A percentile compares a stretch with the other conserved stretches of the same genome.
phyloP scores from a whole-genome alignment of 176 grass and related monocot species.

The Carex cristatella region DNA sequence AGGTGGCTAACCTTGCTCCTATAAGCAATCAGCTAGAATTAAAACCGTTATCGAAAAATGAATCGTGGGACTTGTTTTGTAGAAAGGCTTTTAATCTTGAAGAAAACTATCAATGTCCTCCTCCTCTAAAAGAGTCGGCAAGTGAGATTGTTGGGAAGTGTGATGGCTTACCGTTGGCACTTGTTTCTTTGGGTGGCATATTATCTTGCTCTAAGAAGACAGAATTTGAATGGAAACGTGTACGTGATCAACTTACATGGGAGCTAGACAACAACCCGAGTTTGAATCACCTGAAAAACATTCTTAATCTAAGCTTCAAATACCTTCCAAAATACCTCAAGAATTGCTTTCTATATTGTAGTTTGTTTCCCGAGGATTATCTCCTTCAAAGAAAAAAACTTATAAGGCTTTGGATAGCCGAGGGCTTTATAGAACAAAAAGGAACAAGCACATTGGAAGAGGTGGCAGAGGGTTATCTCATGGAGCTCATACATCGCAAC shows the following conservation, averaged over 20 bases:
- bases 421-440: not conserved
- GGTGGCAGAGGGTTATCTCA: slow-evolving; percentile 24
- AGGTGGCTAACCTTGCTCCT: slow-evolving; percentile 18
- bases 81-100: slow-evolving; percentile 4
- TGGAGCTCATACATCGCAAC: slow-evolving; percentile 13
- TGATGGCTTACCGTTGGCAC: slow-evolving; percentile 18
- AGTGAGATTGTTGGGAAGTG: slow-evolving; percentile 29
- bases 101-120: not conserved
- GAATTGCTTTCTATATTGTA: slow-evolving; percentile 44
- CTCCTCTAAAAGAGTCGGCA: not conserved
- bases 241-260: slow-evolving; percentile 24
- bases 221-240: slow-evolving; percentile 10
- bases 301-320: slow-evolving; percentile 16
- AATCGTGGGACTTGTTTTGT: slow-evolving; percentile 17
- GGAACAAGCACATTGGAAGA: slow-evolving; percentile 15
- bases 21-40: slow-evolving; percentile 1
- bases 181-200: slow-evolving; percentile 15
- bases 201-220: slow-evolving; percentile 1
- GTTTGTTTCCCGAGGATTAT: slow-evolving; percentile 32
- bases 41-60: not conserved
- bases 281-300: slow-evolving; percentile 20
- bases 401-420: slow-evolving; percentile 28
- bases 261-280: slow-evolving; percentile 9
- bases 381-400: slow-evolving; percentile 17
- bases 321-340: slow-evolving; percentile 22